Percentiles rank a stretch among this genome's conserved stretches.
Evolutionary conservation across 164 flowering plant species (phyloP).

Genomic region (Saururus chinensis): DNA sequence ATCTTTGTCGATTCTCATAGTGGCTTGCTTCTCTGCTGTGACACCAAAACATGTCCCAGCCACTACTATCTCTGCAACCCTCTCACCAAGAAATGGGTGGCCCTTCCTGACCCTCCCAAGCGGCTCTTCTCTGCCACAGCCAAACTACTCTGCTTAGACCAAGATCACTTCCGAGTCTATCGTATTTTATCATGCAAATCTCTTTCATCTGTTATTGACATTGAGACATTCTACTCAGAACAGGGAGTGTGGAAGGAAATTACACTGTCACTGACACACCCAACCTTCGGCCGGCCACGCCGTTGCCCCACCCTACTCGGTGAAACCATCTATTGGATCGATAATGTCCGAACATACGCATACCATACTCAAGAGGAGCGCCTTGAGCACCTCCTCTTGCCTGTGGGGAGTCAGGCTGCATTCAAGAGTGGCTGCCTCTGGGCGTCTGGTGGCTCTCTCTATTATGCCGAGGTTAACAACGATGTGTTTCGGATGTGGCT

Average conservation of each 20-base stretch:
- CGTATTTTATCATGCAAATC: neutral
- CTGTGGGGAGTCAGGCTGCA: neutral
- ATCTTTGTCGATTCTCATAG: neutral
- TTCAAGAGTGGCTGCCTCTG: neutral
- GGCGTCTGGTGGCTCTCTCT: neutral
- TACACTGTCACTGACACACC: neutral
- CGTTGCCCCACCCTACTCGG: neutral
- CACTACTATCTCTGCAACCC: neutral
- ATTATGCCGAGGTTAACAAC: neutral
- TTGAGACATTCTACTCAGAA: neutral
- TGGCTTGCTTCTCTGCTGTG: neutral
- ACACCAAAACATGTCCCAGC: neutral
- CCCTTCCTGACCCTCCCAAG: neutral
- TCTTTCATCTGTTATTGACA: neutral
- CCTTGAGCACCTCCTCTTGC: neutral
- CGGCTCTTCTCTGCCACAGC: neutral
- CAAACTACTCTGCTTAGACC: neutral
- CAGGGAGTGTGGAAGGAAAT: neutral
- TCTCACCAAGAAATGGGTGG: neutral
- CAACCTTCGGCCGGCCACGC: neutral
- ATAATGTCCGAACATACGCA: too few species aligned
- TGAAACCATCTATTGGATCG: neutral
- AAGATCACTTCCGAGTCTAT: neutral
- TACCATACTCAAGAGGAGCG: neutral
- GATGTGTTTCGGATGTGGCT: neutral